Percentiles rank a stretch among this genome's conserved stretches.
These are phyloP conservation scores for Sugiyamaella japonica DNA, from an alignment of 1,139 yeast species.

Conservation along the genomic window DNA sequence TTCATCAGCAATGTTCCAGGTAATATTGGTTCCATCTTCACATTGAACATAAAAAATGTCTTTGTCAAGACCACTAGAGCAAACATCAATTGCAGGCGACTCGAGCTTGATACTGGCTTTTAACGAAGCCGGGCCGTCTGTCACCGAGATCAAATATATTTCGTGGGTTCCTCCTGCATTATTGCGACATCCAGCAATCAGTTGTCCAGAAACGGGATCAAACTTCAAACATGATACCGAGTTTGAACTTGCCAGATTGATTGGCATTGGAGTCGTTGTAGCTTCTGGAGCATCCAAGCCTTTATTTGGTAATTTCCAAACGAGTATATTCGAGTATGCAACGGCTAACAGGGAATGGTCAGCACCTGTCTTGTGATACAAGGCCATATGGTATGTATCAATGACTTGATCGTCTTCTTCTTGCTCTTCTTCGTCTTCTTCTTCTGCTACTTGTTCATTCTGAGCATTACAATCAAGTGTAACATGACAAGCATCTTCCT, in stretches of 20 bases:
- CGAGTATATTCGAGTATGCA: conserved; percentile 16
- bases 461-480: conserved; percentile 20
- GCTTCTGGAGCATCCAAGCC: conserved; percentile 14
- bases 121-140: conserved; percentile 6
- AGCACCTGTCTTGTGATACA: conserved; percentile 12
- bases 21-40: conserved; percentile 7
- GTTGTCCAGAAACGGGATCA: conserved; percentile 10
- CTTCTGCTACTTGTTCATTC: neutral
- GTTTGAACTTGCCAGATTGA: conserved; percentile 16
- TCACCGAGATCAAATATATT: neutral
- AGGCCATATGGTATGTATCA: conserved; percentile 10
- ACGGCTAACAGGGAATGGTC: conserved; percentile 17
- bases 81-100: conserved; percentile 11
- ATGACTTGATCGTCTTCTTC: conserved; percentile 16
- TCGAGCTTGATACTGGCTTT: neutral
- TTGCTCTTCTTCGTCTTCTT: neutral
- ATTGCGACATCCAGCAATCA: conserved; percentile 15
- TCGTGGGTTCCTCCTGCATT: conserved; percentile 10
- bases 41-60: conserved; percentile 7
- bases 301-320: conserved; percentile 17
- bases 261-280: conserved; percentile 12
- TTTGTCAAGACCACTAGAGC: neutral
- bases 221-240: conserved; percentile 18
- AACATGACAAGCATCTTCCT: conserved; percentile 32
- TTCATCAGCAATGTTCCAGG: neutral